Conservation (phyloP, 176 grass and related monocot species). For the Avena atlantica region DNA sequence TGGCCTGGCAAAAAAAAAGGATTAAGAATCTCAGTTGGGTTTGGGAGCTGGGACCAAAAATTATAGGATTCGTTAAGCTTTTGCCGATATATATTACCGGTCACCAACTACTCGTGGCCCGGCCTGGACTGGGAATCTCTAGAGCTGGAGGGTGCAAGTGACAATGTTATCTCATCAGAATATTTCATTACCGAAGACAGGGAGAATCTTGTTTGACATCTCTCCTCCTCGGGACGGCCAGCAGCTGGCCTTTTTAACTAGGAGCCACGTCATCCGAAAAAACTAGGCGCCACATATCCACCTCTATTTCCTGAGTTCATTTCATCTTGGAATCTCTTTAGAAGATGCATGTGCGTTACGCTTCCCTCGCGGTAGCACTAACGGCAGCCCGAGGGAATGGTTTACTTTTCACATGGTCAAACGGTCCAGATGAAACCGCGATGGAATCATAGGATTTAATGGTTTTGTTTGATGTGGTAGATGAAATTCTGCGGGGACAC, state of each 20-base stretch:
- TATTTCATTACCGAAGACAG: conserved; percentile 19
- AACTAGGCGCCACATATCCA: conserved; percentile 2
- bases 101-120: neutral
- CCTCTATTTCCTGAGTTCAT: neutral
- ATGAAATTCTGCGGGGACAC: neutral
- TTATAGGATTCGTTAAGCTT: neutral
- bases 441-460: neutral
- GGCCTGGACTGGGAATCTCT: neutral
- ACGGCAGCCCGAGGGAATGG: neutral
- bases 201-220: conserved; percentile 51
- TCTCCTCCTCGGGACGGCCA: neutral
- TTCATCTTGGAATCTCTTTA: neutral
- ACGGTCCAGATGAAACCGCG: neutral
- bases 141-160: neutral
- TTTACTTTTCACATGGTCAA: neutral
- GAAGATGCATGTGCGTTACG: neutral
- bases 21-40: neutral
- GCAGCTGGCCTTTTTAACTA: neutral
- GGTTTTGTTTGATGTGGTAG: neutral
- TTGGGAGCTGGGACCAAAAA: neutral
- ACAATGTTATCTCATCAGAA: neutral
- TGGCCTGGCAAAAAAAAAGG: too few relatives aligned
- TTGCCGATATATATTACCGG: neutral
- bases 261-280: neutral
- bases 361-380: neutral